Base-by-base conservation (phyloP, 345 rosid species). In the Acer negundo region DNA sequence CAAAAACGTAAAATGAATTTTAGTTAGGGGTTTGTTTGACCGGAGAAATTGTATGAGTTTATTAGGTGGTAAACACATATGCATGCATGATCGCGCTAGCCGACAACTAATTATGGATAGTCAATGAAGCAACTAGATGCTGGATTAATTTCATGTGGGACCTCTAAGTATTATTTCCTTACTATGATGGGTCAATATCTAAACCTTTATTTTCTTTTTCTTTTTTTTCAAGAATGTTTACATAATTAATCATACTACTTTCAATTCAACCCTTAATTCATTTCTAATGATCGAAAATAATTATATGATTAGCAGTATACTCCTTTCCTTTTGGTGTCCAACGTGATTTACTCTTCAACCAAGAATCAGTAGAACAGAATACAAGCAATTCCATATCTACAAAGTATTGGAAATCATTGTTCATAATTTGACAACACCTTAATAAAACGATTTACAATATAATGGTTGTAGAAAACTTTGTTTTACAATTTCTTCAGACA, bases 61-160 rank as follows among this genome's bases (percentile, higher is more conserved):
- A 8, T 11, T 19, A 6, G 70, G 69, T 26, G 62, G 19, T 63
- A 74, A 63, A 63, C 68, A 59, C 23, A 24, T 46, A 49, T 44
- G n/a, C 65, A 23, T 73, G 58, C 67, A 73, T 24, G 67, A 61
- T 23, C 38, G 38, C n/a, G 61, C 15, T 74, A 19, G 65, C 80
- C 70, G 55, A 78, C 80, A 78, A 62, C 67, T 58, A 62, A 44
- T 53, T 55, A 55, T 77, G 56, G 62, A 74, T 77, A 77, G 81
- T 74, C 81, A 81, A 78, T 56, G 78, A 78, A 78, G 59, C 38
- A 35, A 35, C 63, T 73, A 69, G 67, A 15, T 13, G 55, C 72
- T 8, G 20, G 62, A 77, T 49, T 20, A 63, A 73, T 77, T 62
- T 35, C 10, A 77, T 24, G 71, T 64, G 80, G 83, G 83, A 51